Evolutionary conservation across 2,329 filamentous ascomycete species (phyloP).

Genomic region (Phaeoacremonium minimum): DNA sequence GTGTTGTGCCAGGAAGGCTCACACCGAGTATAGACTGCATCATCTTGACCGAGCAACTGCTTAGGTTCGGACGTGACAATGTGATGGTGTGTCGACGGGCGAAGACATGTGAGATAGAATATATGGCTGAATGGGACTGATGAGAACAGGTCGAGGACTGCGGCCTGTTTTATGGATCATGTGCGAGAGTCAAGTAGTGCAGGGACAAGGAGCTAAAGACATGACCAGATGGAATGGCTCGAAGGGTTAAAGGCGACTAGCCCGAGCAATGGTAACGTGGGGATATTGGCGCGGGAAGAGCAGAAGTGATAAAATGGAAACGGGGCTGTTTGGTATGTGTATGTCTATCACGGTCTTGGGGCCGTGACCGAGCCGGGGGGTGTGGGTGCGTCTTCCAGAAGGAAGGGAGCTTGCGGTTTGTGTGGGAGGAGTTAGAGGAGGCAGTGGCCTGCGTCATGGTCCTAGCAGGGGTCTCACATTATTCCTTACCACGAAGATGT

Average conservation of each 20-base stretch:
- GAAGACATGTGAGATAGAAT: too few species aligned
- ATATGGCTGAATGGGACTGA: conserved; percentile 8
- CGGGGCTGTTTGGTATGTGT: conserved; percentile 25
- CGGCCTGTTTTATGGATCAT: conserved; percentile 12
- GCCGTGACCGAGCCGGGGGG: conserved; percentile 8
- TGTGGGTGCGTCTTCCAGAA: conserved; percentile 20
- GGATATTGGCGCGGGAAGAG: conserved; percentile 23
- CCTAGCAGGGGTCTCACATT: conserved; percentile 19
- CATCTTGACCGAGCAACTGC: conserved; percentile 8
- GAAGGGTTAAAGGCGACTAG: conserved; percentile 19
- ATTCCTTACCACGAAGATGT: conserved; percentile 13
- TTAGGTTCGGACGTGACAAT: neutral
- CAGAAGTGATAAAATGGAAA: conserved; percentile 19
- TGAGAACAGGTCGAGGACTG: conserved; percentile 8
- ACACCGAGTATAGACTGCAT: conserved; percentile 29
- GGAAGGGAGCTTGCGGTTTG: conserved; percentile 19
- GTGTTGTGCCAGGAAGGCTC: conserved; percentile 21
- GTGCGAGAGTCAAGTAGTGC: conserved; percentile 7
- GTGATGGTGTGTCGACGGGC: neutral
- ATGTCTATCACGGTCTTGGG: conserved; percentile 16
- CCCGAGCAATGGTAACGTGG: conserved; percentile 16
- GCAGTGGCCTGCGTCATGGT: conserved; percentile 25
- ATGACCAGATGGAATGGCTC: conserved; percentile 12
- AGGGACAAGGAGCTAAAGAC: conserved; percentile 10
- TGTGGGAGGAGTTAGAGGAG: conserved; percentile 13